Evolutionary conservation across 805 yeast species (phyloP).

Genomic region (Wickerhamomyces subpelliculosus): DNA sequence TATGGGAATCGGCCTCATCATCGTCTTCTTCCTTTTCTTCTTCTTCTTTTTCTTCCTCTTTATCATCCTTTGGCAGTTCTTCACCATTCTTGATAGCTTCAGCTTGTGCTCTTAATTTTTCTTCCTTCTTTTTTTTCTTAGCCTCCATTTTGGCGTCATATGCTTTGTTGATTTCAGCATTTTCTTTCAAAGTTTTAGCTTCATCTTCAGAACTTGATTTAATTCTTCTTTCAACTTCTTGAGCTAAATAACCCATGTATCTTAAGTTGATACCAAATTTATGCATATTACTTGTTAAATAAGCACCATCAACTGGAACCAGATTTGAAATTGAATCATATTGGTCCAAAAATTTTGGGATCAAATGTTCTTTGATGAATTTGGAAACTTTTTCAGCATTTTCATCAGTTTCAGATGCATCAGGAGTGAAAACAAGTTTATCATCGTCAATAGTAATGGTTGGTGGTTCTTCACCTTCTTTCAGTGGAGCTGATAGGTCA

Average conservation of each 20-base stretch:
- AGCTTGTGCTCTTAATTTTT: conserved; percentile 15
- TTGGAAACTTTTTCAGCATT: conserved; percentile 61
- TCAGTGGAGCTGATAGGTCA: conserved; percentile 13
- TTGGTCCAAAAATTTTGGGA: conserved; percentile 50
- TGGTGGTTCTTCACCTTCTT: conserved; percentile 34
- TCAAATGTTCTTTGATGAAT: conserved; percentile 49
- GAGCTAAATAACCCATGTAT: conserved; percentile 66
- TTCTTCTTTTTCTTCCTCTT: conserved; percentile 12
- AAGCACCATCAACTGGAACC: conserved; percentile 75
- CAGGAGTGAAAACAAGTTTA: conserved; percentile 42
- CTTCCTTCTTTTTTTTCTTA: conserved; percentile 8
- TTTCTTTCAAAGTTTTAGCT: conserved; percentile 13
- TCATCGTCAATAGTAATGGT: conserved; percentile 46
- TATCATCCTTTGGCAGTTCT: conserved; percentile 5
- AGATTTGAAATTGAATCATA: conserved; percentile 42
- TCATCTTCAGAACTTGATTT: conserved; percentile 21
- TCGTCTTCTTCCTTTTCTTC: conserved; percentile 15
- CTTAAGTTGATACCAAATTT: conserved; percentile 81
- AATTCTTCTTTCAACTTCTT: conserved; percentile 21
- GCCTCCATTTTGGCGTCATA: conserved; percentile 11
- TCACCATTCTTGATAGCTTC: conserved; percentile 21
- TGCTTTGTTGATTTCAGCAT: conserved; percentile 15
- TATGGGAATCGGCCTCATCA: conserved; percentile 8
- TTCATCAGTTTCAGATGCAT: conserved; percentile 42
- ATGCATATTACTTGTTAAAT: conserved; percentile 65